Evolutionary conservation across 805 yeast species (phyloP).

Genomic region (Wickerhamiella kurtzmanii): DNA sequence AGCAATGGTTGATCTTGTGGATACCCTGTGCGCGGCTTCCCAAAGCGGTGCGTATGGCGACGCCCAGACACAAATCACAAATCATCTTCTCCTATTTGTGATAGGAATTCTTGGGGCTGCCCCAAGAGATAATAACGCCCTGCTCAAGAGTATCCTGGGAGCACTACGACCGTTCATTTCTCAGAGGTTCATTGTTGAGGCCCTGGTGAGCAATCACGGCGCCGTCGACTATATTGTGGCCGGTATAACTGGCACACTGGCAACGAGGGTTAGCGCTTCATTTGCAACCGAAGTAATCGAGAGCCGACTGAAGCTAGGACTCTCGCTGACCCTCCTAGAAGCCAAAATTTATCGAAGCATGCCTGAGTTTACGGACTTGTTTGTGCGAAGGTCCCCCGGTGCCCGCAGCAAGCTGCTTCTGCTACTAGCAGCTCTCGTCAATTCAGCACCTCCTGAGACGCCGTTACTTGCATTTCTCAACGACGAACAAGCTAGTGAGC

Average conservation of each 20-base stretch:
- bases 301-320: neutral
- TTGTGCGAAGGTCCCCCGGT: neutral
- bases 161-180: neutral
- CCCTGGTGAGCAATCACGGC: neutral
- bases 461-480: slow-evolving; percentile 76
- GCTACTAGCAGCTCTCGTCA: neutral
- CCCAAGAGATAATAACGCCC: neutral
- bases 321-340: neutral
- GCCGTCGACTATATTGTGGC: neutral
- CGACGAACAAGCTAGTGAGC: slow-evolving; percentile 40
- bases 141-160: neutral
- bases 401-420: neutral
- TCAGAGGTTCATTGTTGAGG: neutral
- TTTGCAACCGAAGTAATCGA: neutral
- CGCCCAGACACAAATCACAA: neutral
- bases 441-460: slow-evolving; percentile 35
- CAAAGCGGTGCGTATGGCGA: too few species aligned
- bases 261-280: neutral
- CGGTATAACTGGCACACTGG: neutral
- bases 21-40: neutral
- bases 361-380: neutral
- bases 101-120: neutral
- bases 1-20: neutral
- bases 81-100: neutral
- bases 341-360: neutral